Conservation (phyloP, 2,329 filamentous ascomycete species). For the Colletotrichum phormii region DNA sequence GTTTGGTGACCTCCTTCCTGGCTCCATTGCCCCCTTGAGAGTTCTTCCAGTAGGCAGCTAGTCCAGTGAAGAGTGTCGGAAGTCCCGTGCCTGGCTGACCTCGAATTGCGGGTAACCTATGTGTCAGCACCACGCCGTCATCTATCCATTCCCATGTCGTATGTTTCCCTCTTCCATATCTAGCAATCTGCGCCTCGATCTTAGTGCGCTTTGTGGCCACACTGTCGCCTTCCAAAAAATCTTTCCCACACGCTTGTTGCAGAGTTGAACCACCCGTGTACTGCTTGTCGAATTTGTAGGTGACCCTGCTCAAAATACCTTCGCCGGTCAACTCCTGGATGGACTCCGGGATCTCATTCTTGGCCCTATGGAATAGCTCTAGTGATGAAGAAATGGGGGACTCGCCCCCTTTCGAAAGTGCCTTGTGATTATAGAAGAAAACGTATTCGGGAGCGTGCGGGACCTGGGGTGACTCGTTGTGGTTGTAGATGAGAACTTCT, state of each 20-base stretch:
- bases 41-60: conserved; percentile 58
- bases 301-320: conserved; percentile 50
- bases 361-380: conserved; percentile 56
- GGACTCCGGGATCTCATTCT: conserved; percentile 60
- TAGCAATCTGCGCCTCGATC: conserved; percentile 60
- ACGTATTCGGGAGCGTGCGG: conserved; percentile 64
- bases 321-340: conserved; percentile 55
- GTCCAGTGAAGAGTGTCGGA: conserved; percentile 58
- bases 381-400: conserved; percentile 60
- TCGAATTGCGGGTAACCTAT: conserved; percentile 57
- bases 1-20: conserved; percentile 49
- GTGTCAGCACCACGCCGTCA: conserved; percentile 55
- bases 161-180: conserved; percentile 57
- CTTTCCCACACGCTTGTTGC: conserved; percentile 56
- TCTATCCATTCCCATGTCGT: conserved; percentile 62
- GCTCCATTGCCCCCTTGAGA: background rate
- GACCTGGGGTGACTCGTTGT: conserved; percentile 63
- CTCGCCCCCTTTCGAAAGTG: conserved; percentile 50
- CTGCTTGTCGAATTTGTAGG: conserved; percentile 56
- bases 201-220: conserved; percentile 53
- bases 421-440: conserved; percentile 59
- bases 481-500: conserved; percentile 60
- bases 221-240: conserved; percentile 56
- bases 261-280: conserved; percentile 60
- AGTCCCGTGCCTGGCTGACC: conserved; percentile 58